phyloP scores from a whole-genome alignment of 2,329 filamentous ascomycete species.

The Curvularia sp. region DNA sequence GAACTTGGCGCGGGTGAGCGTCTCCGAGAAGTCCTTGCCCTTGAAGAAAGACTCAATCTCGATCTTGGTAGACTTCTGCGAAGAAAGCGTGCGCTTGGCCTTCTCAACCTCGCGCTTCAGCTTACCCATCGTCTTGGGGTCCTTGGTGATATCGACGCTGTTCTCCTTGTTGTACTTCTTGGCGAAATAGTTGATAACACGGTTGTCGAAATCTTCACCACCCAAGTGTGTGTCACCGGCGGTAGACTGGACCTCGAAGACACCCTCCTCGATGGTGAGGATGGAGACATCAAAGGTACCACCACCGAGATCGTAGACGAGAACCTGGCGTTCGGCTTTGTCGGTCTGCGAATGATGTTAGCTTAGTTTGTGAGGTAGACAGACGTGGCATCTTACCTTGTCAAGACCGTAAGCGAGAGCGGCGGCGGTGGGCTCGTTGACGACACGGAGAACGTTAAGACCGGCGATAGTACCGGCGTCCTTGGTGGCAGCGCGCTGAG shows the following conservation, averaged over 20 bases:
- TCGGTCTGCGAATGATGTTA: conserved; percentile 33
- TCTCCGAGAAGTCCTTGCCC: conserved; percentile 98
- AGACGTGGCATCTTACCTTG: conserved; percentile 28
- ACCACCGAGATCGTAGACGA: conserved; percentile 55
- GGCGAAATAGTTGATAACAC: conserved; percentile 93
- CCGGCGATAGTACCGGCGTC: conserved; percentile 91
- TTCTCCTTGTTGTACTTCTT: conserved; percentile 99
- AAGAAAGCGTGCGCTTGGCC: conserved; percentile 96
- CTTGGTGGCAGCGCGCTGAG: conserved; percentile 96
- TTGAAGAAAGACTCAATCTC: conserved; percentile 98
- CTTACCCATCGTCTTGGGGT: conserved; percentile 98
- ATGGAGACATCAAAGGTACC: conserved; percentile 65
- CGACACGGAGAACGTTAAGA: conserved; percentile 92
- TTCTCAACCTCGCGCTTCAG: conserved; percentile 99
- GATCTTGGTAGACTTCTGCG: conserved; percentile 89
- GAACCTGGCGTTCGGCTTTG: conserved; percentile 50
- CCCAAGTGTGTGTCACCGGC: conserved; percentile 96
- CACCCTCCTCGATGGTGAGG: conserved; percentile 85
- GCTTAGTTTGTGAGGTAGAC: background rate
- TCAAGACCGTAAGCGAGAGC: conserved; percentile 89
- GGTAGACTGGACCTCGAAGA: conserved; percentile 93
- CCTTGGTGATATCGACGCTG: conserved; percentile 88
- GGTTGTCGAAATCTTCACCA: conserved; percentile 99
- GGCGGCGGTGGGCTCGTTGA: conserved; percentile 95
- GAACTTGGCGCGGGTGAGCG: conserved; percentile 97